phyloP scores from a whole-genome alignment of 805 yeast genomes.

The Candida michaelii region DNA sequence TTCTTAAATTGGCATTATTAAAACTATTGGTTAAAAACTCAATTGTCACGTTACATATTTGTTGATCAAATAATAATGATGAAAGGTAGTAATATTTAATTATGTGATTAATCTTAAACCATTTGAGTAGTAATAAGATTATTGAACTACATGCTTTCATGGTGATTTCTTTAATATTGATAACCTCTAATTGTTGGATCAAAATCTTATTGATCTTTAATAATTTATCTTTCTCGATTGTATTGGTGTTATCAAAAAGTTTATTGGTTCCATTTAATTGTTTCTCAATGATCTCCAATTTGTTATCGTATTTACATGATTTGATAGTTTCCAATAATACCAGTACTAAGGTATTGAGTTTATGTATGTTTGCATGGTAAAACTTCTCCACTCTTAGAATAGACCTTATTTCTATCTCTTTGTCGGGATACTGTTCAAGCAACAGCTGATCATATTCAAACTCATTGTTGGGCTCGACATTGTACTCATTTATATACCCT shows the following conservation, averaged over 20 bases:
- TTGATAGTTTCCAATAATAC: constrained; percentile 66
- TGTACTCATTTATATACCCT: constrained; percentile 40
- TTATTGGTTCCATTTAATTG: constrained; percentile 37
- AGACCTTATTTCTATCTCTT: constrained; percentile 36
- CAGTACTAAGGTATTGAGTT: constrained; percentile 61
- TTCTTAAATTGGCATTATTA: constrained; percentile 35
- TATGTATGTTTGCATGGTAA: constrained; percentile 52
- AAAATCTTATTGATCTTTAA: constrained; percentile 24
- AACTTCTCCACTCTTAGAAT: constrained; percentile 59
- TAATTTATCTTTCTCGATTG: constrained; percentile 8
- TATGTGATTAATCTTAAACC: constrained; percentile 80
- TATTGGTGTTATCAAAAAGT: constrained; percentile 16
- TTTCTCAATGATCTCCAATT: constrained; percentile 33
- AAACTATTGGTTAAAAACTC: constrained; percentile 36
- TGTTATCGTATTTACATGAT: constrained; percentile 43
- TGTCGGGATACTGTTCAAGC: constrained; percentile 31
- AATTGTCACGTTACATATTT: constrained; percentile 41
- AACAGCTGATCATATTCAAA: constrained; percentile 29
- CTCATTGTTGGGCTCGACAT: constrained; percentile 15
- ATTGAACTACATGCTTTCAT: constrained; percentile 59
- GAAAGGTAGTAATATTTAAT: constrained; percentile 75
- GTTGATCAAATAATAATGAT: constrained; percentile 72
- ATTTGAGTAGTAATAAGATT: constrained; percentile 53
- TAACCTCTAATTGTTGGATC: constrained; percentile 50
- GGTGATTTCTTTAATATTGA: constrained; percentile 61